Conservation (phyloP, 257 asterid species). For the Ligustrum vulgare region DNA sequence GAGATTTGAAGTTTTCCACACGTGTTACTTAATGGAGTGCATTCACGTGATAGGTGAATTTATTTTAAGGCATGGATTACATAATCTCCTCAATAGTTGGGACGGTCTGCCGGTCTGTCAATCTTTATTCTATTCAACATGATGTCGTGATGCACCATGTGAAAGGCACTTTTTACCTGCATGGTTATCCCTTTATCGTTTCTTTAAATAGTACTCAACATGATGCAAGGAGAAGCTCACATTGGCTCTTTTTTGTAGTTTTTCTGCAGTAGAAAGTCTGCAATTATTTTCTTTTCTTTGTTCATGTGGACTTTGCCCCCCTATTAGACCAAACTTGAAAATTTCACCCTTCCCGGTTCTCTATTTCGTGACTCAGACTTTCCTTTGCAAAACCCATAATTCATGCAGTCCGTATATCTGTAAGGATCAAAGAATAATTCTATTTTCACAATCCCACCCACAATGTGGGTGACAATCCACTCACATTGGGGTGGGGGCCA, state of each 20-base stretch:
- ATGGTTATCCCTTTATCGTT: neutral
- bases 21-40: neutral
- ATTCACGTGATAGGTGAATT: neutral
- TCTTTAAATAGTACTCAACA: neutral
- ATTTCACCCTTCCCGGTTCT: neutral
- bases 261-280: neutral
- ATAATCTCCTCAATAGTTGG: neutral
- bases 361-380: neutral
- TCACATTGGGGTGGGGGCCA: too few relatives aligned
- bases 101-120: neutral
- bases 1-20: neutral
- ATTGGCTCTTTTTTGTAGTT: neutral
- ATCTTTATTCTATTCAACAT: neutral
- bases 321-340: neutral
- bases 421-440: neutral
- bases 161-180: neutral
- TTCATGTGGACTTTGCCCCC: neutral
- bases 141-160: neutral
- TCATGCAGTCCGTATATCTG: neutral
- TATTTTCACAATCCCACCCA: too few relatives aligned
- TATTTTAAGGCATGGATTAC: neutral
- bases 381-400: neutral
- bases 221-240: neutral
- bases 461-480: too few relatives aligned
- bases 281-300: neutral